Evolutionary conservation across 495 filamentous ascomycete species (phyloP).

Genomic region (Xylaria scruposa): DNA sequence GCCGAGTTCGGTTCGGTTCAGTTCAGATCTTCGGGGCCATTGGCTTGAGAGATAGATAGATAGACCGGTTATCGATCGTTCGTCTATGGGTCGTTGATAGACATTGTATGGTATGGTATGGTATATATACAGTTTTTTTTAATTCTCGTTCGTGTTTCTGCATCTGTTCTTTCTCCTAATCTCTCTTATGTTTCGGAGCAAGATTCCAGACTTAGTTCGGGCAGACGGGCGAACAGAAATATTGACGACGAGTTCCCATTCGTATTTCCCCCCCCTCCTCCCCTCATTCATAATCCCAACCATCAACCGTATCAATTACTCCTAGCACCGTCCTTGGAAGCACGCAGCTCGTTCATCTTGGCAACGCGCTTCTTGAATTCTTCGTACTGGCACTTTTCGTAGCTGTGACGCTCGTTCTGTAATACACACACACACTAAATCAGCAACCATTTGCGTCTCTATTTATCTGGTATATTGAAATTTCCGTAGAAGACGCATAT

Average conservation of each 20-base stretch:
- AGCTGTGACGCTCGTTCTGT: slow-evolving; percentile 92
- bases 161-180: not conserved
- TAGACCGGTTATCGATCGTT: not conserved
- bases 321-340: slow-evolving; percentile 81
- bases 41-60: not conserved
- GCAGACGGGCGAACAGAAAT: not conserved
- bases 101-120: not conserved
- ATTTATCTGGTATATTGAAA: too few relatives aligned
- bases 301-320: too few relatives aligned
- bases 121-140: slow-evolving; percentile 4
- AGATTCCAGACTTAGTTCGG: not conserved
- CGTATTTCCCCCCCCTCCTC: not conserved
- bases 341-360: slow-evolving; percentile 97
- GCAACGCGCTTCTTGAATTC: slow-evolving; percentile 98
- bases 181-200: not conserved
- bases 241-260: not conserved
- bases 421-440: not conserved
- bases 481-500: too few relatives aligned
- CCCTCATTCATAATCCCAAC: not conserved
- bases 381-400: slow-evolving; percentile 98
- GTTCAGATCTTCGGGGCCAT: not conserved
- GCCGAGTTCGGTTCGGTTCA: not conserved
- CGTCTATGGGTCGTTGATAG: not conserved
- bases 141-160: not conserved
- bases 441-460: not conserved